Evolutionary conservation across 2,329 filamentous ascomycete species (phyloP).

Genomic region (Fusarium concolor): DNA sequence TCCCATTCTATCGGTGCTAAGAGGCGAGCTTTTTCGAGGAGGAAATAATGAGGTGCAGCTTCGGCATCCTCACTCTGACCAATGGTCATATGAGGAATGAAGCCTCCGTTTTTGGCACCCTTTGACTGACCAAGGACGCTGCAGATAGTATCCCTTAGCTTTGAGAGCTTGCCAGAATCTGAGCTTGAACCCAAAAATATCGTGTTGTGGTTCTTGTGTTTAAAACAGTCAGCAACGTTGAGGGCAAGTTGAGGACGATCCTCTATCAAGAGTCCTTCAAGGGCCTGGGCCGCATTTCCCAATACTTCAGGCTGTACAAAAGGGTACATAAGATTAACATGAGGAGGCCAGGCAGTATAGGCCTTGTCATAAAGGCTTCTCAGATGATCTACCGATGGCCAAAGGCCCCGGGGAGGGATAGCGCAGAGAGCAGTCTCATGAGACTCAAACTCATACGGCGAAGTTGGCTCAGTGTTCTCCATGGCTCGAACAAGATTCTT

Average conservation of each 20-base stretch:
- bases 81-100: slow-evolving; percentile 66
- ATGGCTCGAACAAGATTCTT: slow-evolving; percentile 11
- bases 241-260: slow-evolving; percentile 50
- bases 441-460: slow-evolving; percentile 48
- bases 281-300: slow-evolving; percentile 52
- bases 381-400: slow-evolving; percentile 63
- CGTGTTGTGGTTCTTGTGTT: slow-evolving; percentile 62
- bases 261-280: slow-evolving; percentile 33
- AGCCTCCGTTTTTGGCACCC: slow-evolving; percentile 38
- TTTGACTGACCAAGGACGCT: slow-evolving; percentile 49
- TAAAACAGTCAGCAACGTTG: slow-evolving; percentile 59
- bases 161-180: slow-evolving; percentile 39
- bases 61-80: slow-evolving; percentile 65
- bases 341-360: slow-evolving; percentile 72
- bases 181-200: slow-evolving; percentile 55
- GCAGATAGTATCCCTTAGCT: slow-evolving; percentile 53
- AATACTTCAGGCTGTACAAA: slow-evolving; percentile 66
- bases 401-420: slow-evolving; percentile 63
- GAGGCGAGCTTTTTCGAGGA: slow-evolving; percentile 64
- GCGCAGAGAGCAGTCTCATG: slow-evolving; percentile 71
- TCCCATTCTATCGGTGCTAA: slow-evolving; percentile 63
- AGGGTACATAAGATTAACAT: slow-evolving; percentile 74
- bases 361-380: slow-evolving; percentile 72
- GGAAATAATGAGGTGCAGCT: slow-evolving; percentile 59
- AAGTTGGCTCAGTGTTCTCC: slow-evolving; percentile 12